Evolutionary conservation across 805 yeast genomes (phyloP), one percentile per base, ranked within the genome.

Genomic region (Jamesozyma lodderae): DNA sequence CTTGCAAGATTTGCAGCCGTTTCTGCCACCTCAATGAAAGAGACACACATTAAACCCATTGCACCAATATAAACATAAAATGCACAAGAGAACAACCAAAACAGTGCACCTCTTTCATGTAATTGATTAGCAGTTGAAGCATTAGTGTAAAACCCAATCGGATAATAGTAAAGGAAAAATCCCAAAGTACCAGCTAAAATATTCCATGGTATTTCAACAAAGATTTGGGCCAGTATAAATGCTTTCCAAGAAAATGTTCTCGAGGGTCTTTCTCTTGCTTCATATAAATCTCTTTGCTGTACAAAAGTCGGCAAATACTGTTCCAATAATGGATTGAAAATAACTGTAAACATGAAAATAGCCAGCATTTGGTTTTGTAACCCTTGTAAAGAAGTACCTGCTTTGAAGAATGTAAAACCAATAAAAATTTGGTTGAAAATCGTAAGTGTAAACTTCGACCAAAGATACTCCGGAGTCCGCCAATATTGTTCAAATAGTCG

Each of bases 281-380:
- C 87, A 49, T 79, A 80, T 28, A 80, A 59, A 46, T 73, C 73
- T 62, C 88, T 72, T 54, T 77, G 85, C 23, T 62, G 46, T 26
- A 76, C 72, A 55, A 66, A 82, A 40, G 72, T 57, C 14, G 87
- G 86, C 46, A 79, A 59, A 62, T 73, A 68, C 57, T 81, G 87
- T 46, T 77, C 74, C 35, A 76, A 53, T 48, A 77, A 51, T 18
- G 81, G 76, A 46, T 69, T 69, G 61, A 76, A 68, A 23, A 72
- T 64, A 48, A 74, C 68, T 29, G 74, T 55, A 50, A 77, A 71
- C 85, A 81, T 79, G 64, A 83, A 83, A 31, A 80, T 54, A 2
- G 87, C 68, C 49, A 81, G 74, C 86, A 82, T 77, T 64, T 81
- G 92, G 60, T 84, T 83, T 59, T 86, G 95, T 51, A 84, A 58